Conservation (phyloP, 306 rosid genomes). For the Vigna trinervia region DNA sequence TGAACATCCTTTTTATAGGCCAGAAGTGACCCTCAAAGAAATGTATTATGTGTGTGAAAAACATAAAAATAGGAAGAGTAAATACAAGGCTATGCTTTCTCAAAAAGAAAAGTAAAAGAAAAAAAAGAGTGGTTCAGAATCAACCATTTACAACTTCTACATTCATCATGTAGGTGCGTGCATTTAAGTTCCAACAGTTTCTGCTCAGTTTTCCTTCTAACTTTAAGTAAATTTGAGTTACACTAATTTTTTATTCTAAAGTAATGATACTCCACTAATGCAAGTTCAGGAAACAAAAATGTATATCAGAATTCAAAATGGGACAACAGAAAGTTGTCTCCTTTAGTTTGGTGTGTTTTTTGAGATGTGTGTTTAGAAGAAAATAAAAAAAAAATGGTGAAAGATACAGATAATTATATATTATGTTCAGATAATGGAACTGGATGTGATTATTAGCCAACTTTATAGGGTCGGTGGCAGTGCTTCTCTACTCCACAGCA, state of each 20-base stretch:
- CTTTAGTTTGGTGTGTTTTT: neutral
- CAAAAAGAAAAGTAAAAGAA: neutral
- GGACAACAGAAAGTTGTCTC: neutral
- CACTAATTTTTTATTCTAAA: conserved; percentile 14
- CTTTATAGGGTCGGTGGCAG: conserved; percentile 25
- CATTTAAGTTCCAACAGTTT: conserved; percentile 25
- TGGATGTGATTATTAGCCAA: neutral
- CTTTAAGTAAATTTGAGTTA: neutral
- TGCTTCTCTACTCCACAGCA: conserved; percentile 11
- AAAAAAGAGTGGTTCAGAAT: conserved; percentile 1
- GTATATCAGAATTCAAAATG: neutral
- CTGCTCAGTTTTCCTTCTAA: neutral
- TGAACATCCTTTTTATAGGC: conserved; percentile 56
- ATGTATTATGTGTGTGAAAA: neutral
- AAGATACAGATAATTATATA: neutral
- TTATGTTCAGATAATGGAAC: neutral
- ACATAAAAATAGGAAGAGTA: neutral
- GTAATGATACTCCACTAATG: conserved; percentile 29
- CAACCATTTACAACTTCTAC: conserved; percentile 19
- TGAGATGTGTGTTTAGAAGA: neutral
- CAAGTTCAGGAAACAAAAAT: neutral
- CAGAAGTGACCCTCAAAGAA: neutral
- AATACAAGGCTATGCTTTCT: neutral
- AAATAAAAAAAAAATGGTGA: neutral
- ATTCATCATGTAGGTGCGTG: neutral